These are phyloP conservation scores for Medakamo hakoo DNA, from an alignment of 139 green algal genomes.

Conservation along the genomic window DNA sequence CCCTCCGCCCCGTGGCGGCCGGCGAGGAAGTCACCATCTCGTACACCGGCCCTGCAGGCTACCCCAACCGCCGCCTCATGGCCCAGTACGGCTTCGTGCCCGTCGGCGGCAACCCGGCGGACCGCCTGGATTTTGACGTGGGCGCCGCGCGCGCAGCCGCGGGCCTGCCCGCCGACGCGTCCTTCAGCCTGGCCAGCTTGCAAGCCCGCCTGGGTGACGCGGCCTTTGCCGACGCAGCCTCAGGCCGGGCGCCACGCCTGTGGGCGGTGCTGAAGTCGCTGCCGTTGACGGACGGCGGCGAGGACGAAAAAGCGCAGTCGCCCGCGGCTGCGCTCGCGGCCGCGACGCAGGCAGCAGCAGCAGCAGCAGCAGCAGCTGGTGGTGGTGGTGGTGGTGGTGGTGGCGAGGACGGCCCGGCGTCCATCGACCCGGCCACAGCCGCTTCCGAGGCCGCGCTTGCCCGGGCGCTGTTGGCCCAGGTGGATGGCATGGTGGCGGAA, in stretches of 20 bases:
- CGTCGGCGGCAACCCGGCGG: constrained; percentile 18
- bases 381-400: background rate
- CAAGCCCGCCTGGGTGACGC: constrained; percentile 21
- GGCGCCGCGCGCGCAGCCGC: constrained; percentile 1
- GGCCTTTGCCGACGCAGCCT: constrained; percentile 13
- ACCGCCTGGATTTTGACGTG: constrained; percentile 19
- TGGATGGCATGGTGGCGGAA: constrained; percentile 8
- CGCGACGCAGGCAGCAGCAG: too few relatives aligned
- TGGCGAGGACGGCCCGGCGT: background rate
- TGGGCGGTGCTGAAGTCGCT: constrained; percentile 25
- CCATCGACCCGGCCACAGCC: background rate
- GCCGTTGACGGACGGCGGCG: constrained; percentile 14
- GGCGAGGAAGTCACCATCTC: constrained; percentile 33
- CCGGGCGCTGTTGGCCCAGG: constrained; percentile 4
- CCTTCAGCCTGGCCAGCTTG: constrained; percentile 16
- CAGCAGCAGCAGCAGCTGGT: constrained; percentile 3
- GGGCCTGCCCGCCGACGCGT: background rate
- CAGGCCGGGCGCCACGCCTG: constrained; percentile 13
- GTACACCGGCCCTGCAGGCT: constrained; percentile 28
- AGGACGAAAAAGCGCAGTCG: constrained; percentile 6
- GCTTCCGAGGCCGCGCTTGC: constrained; percentile 4
- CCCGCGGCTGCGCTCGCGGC: background rate
- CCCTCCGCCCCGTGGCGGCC: constrained; percentile 13
- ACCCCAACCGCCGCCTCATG: constrained; percentile 21
- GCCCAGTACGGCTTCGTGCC: constrained; percentile 45